These are phyloP conservation scores for Tritrichomonas musculus DNA, from an alignment of 208 protist species.

Conservation along the genomic window DNA sequence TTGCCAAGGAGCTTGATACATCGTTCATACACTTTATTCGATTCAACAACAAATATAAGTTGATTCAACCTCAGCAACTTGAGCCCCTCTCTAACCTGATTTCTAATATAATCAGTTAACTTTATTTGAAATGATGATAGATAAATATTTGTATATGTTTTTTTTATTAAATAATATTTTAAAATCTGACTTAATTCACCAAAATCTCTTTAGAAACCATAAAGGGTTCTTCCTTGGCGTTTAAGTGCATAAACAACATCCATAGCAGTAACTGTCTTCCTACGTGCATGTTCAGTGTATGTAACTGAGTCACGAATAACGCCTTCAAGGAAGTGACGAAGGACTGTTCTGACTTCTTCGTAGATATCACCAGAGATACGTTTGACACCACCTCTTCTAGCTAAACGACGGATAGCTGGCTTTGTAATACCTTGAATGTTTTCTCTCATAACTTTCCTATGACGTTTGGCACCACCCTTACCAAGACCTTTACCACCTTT, in stretches of 20 bases:
- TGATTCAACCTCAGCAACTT: background rate
- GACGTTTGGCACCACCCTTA: slow-evolving; percentile 75
- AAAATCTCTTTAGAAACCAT: slow-evolving; percentile 64
- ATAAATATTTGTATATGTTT: too few relatives aligned
- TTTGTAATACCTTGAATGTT: slow-evolving; percentile 65
- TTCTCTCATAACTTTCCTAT: slow-evolving; percentile 72
- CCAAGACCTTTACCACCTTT: slow-evolving; percentile 62
- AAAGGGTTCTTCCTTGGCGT: slow-evolving; percentile 78
- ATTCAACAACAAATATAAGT: background rate
- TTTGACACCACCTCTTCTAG: slow-evolving; percentile 50
- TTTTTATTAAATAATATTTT: too few relatives aligned
- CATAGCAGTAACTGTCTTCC: slow-evolving; percentile 83
- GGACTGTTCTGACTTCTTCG: slow-evolving; percentile 45
- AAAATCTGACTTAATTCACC: too few relatives aligned
- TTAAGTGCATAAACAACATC: slow-evolving; percentile 87
- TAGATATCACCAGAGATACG: slow-evolving; percentile 48
- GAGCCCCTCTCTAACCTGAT: background rate
- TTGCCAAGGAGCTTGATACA: slow-evolving; percentile 91
- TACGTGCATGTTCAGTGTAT: slow-evolving; percentile 81
- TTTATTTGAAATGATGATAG: too few relatives aligned
- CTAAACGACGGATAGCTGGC: slow-evolving; percentile 48
- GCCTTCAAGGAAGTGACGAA: slow-evolving; percentile 37
- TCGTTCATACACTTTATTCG: slow-evolving; percentile 33
- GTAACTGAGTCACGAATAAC: slow-evolving; percentile 80
- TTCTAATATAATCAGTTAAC: too few relatives aligned